These are phyloP conservation scores for Bidens hawaiensis DNA, from an alignment of 140 eudicot genomes.

Conservation along the genomic window DNA sequence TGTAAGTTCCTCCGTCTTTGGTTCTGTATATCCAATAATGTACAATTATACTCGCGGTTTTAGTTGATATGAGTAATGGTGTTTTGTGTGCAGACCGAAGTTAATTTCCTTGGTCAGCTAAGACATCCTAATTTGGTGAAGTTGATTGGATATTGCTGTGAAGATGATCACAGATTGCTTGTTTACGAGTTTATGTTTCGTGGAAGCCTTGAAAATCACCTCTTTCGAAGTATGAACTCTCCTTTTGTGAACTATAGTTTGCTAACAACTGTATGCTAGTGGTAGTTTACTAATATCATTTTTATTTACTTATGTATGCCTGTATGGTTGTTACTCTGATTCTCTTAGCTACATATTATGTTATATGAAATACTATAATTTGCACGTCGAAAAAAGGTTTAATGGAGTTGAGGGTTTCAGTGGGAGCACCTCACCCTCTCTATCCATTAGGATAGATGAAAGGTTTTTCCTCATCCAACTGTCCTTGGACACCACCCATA, in stretches of 20 bases:
- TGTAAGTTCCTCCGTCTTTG: slow-evolving; percentile 36
- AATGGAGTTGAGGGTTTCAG: too few species aligned
- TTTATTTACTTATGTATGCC: too few species aligned
- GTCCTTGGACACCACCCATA: too few species aligned
- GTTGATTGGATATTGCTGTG: slow-evolving; percentile 94
- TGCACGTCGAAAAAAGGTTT: too few species aligned
- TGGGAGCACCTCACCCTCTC: too few species aligned
- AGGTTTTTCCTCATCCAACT: too few species aligned
- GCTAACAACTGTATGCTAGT: too few species aligned
- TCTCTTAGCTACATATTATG: too few species aligned
- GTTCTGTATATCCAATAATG: background rate
- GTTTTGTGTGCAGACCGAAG: slow-evolving; percentile 61
- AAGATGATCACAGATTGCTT: slow-evolving; percentile 93
- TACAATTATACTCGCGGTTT: background rate
- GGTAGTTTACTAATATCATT: too few species aligned
- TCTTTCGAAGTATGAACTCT: slow-evolving; percentile 77
- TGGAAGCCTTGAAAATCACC: slow-evolving; percentile 97
- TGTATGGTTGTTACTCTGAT: too few species aligned
- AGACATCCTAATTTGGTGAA: slow-evolving; percentile 91
- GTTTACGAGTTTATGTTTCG: slow-evolving; percentile 95
- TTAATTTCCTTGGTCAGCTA: slow-evolving; percentile 92
- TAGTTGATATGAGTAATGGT: slow-evolving; percentile 2
- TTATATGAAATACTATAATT: too few species aligned
- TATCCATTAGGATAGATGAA: too few species aligned
- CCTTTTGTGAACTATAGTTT: slow-evolving; percentile 22